Evolutionary conservation across 2,329 filamentous ascomycete genomes (phyloP).

Genomic region (Cladosporium sphaerospermum): DNA sequence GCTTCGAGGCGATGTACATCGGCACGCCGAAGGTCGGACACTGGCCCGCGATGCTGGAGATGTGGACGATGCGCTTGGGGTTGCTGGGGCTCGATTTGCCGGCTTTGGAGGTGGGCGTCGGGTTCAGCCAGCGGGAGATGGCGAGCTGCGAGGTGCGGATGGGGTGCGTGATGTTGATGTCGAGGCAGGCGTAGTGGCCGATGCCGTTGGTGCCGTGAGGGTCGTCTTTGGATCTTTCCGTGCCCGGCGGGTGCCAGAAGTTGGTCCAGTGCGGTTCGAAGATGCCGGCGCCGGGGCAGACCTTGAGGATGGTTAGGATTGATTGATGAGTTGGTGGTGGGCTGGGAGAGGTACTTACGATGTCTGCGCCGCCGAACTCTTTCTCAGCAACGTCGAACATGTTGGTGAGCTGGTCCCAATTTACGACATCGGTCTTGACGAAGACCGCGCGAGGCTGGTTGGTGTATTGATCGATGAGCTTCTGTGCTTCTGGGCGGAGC

Average conservation of each 20-base stretch:
- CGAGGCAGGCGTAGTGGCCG: constrained; percentile 33
- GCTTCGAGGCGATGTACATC: constrained; percentile 42
- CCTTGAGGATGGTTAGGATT: constrained; percentile 6
- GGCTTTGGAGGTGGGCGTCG: constrained; percentile 16
- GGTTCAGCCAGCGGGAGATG: constrained; percentile 39
- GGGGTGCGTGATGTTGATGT: constrained; percentile 45
- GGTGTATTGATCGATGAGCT: constrained; percentile 34
- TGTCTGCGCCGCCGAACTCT: constrained; percentile 43
- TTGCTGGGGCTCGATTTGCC: constrained; percentile 33
- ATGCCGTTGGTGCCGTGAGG: constrained; percentile 18
- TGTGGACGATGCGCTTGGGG: constrained; percentile 42
- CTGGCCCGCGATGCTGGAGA: constrained; percentile 41
- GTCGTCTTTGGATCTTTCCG: constrained; percentile 29
- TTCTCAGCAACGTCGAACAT: constrained; percentile 45
- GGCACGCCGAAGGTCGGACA: constrained; percentile 33
- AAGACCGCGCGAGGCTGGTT: constrained; percentile 36
- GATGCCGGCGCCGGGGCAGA: constrained; percentile 45
- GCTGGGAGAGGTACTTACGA: constrained; percentile 35
- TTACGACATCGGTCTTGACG: constrained; percentile 42
- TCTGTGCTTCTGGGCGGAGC: constrained; percentile 42
- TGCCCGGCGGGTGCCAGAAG: constrained; percentile 45
- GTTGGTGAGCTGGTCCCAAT: constrained; percentile 44
- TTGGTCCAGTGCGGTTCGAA: constrained; percentile 44
- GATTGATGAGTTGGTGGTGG: constrained; percentile 27
- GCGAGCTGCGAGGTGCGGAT: constrained; percentile 44